These are phyloP conservation scores for Coriaria nepalensis DNA, from an alignment of 306 rosid genomes.

Conservation along the genomic window DNA sequence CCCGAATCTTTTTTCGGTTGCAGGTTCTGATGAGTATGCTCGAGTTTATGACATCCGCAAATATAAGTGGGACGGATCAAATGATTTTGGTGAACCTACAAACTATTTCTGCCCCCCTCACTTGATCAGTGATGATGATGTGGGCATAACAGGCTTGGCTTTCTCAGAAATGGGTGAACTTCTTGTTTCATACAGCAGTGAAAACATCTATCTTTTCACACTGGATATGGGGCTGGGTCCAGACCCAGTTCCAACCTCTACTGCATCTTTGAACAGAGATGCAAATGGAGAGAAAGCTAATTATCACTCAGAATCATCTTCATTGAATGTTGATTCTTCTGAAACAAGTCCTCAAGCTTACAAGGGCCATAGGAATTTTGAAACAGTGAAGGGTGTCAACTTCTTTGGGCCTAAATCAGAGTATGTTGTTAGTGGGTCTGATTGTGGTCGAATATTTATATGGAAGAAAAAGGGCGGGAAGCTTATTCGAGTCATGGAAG, in stretches of 20 bases:
- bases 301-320: constrained; percentile 23
- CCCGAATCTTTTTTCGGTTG: constrained; percentile 80
- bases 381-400: constrained; percentile 86
- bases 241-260: constrained; percentile 34
- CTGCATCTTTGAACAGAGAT: constrained; percentile 34
- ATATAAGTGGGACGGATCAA: constrained; percentile 62
- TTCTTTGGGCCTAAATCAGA: constrained; percentile 86
- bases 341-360: constrained; percentile 56
- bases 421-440: constrained; percentile 93
- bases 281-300: constrained; percentile 42
- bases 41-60: constrained; percentile 84
- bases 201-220: constrained; percentile 69
- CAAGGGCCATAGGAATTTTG: constrained; percentile 70
- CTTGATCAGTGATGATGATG: constrained; percentile 43
- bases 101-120: constrained; percentile 67
- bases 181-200: constrained; percentile 74
- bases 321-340: constrained; percentile 27
- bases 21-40: constrained; percentile 71
- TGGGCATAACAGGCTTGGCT: constrained; percentile 93
- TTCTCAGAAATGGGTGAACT: constrained; percentile 90
- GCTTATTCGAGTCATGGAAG: constrained; percentile 92
- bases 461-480: constrained; percentile 82
- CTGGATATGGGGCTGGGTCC: constrained; percentile 78
- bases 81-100: constrained; percentile 51
- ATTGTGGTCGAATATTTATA: constrained; percentile 88